Base-by-base conservation (phyloP, 495 filamentous ascomycete species). In the Penicillium riverlandense region DNA sequence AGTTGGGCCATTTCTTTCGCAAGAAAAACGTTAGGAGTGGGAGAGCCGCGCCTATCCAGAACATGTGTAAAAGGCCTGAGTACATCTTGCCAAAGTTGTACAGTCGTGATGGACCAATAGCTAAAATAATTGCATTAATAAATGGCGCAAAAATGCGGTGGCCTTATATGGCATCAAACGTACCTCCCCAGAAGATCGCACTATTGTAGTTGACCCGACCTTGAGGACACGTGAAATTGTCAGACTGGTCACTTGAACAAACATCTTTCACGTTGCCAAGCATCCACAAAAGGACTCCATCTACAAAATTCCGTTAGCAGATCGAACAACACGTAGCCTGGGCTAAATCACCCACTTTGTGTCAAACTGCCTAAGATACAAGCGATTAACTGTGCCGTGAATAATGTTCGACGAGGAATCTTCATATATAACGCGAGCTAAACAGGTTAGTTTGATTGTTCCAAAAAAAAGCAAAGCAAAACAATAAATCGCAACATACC, bases 341-440 rank as follows among this genome's bases (percentile, higher is more conserved):
- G 1, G 15, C 1, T 16, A 16, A 16, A 16, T 4, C 15, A 16
- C 15, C 15, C n/a, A 33, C 31, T 33, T 43, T 70, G 65, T 8
- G 62, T 66, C 10, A 71, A 54, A 11, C 60, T 59, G 6, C 64
- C 62, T 34, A 67, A 52, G 11, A 71, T 61, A 5, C 60, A 67
- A 14, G 65, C 69, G 4, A 69, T 45, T 4, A 61, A 48, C 49
- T 72, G 69, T 10, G 56, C 61, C 16, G 61, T 37, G 47, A 73
- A 73, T 0, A 61, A 49, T 1, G 58, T 62, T 8, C 65, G 58
- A 0, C 64, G 67, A 2, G 69, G 67, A 16, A 71, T 48, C 42
- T 71, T 67, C 39, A 67, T 51, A 35, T 72, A 69, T 43, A 69
- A 65, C 6, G 55, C 69, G 11, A 72, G 47, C 42, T 72, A 33